Evolutionary conservation across 805 yeast genomes (phyloP).

Genomic region (Ogataea pilisensis): DNA sequence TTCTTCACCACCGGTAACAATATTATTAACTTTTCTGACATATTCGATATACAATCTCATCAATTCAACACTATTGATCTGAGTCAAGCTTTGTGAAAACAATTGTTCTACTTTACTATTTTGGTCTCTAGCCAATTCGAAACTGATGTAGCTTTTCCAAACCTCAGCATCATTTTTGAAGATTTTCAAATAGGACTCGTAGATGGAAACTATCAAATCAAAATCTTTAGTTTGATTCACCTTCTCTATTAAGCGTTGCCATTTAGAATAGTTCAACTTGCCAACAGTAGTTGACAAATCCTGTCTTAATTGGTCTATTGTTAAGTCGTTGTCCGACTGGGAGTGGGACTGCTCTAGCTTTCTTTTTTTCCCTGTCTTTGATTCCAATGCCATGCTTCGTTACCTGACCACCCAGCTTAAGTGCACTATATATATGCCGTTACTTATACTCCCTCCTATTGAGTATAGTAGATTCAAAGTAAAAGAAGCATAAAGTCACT

Average conservation of each 20-base stretch:
- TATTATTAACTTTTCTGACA: conserved; percentile 65
- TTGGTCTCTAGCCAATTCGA: conserved; percentile 61
- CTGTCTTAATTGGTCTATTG: conserved; percentile 55
- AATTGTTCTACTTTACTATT: conserved; percentile 59
- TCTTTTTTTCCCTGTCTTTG: background rate
- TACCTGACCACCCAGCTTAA: too few relatives aligned
- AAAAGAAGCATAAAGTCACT: too few relatives aligned
- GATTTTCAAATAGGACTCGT: conserved; percentile 53
- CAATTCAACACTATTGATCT: conserved; percentile 58
- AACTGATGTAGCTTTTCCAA: conserved; percentile 73
- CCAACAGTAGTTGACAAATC: conserved; percentile 43
- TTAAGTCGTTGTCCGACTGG: conserved; percentile 38
- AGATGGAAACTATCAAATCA: conserved; percentile 55
- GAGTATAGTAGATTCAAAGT: too few relatives aligned
- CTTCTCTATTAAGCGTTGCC: conserved; percentile 51
- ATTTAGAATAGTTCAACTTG: conserved; percentile 50
- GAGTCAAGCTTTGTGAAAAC: conserved; percentile 59
- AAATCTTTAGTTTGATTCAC: conserved; percentile 50
- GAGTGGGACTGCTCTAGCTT: conserved; percentile 1
- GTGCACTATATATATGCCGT: too few relatives aligned
- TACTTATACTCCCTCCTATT: too few relatives aligned
- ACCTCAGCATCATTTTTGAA: conserved; percentile 67
- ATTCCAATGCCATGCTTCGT: background rate
- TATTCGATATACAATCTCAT: conserved; percentile 78
- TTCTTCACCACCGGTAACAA: conserved; percentile 77